phyloP scores from a whole-genome alignment of 306 rosid genomes.

The Astragalus membranaceus region DNA sequence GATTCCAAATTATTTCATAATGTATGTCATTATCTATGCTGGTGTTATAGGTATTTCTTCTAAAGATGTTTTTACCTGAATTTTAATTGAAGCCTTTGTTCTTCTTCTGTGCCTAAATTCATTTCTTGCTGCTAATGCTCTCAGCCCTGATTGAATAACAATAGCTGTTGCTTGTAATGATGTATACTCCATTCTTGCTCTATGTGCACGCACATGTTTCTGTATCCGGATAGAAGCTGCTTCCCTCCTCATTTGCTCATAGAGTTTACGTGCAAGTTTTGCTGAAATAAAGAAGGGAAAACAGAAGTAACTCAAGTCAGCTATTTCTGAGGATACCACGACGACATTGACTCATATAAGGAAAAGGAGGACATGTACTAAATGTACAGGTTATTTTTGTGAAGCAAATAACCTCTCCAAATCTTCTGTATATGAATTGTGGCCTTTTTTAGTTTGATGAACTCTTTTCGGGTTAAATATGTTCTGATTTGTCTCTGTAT shows the following conservation, averaged over 20 bases:
- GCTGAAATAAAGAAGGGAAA: constrained; percentile 33
- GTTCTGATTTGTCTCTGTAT: constrained; percentile 82
- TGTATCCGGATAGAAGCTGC: constrained; percentile 76
- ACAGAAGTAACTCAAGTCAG: neutral
- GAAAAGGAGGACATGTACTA: neutral
- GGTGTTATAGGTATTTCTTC: too few species aligned
- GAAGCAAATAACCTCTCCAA: constrained; percentile 60
- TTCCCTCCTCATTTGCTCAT: constrained; percentile 63
- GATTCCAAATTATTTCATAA: too few species aligned
- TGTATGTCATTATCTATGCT: too few species aligned
- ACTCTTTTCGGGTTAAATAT: constrained; percentile 64
- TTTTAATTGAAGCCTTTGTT: constrained; percentile 62
- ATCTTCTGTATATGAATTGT: constrained; percentile 56
- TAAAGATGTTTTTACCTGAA: constrained; percentile 61
- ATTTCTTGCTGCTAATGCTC: constrained; percentile 77
- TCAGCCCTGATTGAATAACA: constrained; percentile 68
- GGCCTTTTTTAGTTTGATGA: constrained; percentile 49
- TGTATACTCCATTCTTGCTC: constrained; percentile 47
- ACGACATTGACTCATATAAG: neutral
- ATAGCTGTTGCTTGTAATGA: constrained; percentile 52
- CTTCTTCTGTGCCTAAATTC: constrained; percentile 57
- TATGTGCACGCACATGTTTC: constrained; percentile 56
- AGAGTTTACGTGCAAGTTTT: constrained; percentile 57
- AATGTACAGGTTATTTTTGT: neutral
- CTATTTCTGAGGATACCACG: constrained; percentile 1